A percentile compares a stretch with the other conserved stretches of the same genome.
These are phyloP conservation scores for Neurospora sp. DNA, from an alignment of 495 filamentous ascomycete genomes.

Conservation along the genomic window DNA sequence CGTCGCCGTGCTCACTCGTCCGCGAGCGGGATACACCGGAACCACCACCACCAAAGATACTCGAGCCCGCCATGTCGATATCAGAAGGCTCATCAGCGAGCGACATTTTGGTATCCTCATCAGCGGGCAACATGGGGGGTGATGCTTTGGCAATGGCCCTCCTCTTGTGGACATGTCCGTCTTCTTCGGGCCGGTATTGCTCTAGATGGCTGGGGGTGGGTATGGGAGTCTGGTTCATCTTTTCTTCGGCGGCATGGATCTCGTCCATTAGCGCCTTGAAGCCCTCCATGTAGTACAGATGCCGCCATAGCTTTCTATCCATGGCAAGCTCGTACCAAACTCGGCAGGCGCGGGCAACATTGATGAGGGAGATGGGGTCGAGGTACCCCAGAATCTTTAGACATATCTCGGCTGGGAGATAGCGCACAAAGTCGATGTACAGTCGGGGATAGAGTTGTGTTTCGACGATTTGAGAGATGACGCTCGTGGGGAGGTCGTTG, in stretches of 20 bases:
- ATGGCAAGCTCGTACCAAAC: conserved; percentile 74
- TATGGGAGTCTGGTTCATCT: conserved; percentile 27
- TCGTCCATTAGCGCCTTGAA: conserved; percentile 65
- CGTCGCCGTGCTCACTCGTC: not conserved
- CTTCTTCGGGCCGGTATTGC: conserved; percentile 22
- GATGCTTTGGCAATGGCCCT: conserved; percentile 28
- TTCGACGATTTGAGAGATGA: conserved; percentile 63
- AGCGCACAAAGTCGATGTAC: conserved; percentile 81
- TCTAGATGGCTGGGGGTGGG: conserved; percentile 19
- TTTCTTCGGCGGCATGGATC: conserved; percentile 56
- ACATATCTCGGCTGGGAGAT: conserved; percentile 81
- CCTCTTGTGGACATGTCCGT: conserved; percentile 35
- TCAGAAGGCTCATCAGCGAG: conserved; percentile 30
- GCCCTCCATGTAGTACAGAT: conserved; percentile 70
- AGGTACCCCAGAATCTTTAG: conserved; percentile 82
- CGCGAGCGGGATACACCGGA: not conserved
- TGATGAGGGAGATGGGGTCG: conserved; percentile 63
- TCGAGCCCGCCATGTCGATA: conserved; percentile 18
- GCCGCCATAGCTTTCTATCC: conserved; percentile 78
- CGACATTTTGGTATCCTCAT: conserved; percentile 38
- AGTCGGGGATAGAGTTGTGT: conserved; percentile 62
- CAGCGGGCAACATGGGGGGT: conserved; percentile 9
- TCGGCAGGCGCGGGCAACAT: conserved; percentile 66
- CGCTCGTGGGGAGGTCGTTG: conserved; percentile 61
- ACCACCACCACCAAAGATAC: conserved; percentile 24